Conservation (phyloP, 2,329 filamentous ascomycete genomes). For the Trichoderma semiorbis region DNA sequence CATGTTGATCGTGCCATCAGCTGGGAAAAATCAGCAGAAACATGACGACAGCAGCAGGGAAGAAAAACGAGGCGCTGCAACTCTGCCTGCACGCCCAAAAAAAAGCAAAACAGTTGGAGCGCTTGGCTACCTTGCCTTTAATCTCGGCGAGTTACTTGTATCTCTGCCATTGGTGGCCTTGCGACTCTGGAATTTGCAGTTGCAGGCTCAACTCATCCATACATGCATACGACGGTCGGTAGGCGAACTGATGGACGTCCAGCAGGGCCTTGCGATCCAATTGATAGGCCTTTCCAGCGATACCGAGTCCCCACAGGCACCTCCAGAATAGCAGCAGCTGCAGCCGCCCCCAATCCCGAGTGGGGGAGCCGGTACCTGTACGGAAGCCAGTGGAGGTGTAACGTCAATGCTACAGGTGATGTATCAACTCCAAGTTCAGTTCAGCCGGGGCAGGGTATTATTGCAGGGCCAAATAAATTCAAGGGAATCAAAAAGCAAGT, state of each 20-base stretch:
- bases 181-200: neutral
- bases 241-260: neutral
- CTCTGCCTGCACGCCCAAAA: neutral
- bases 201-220: neutral
- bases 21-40: neutral
- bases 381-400: neutral
- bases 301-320: neutral
- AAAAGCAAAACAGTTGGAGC: neutral
- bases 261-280: neutral
- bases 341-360: neutral
- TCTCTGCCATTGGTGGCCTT: constrained; percentile 6
- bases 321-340: neutral
- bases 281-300: neutral
- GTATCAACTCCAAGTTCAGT: neutral
- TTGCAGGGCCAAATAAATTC: neutral
- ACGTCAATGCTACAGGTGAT: neutral
- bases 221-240: neutral
- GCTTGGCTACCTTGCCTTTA: neutral
- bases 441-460: neutral
- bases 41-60: neutral
- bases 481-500: neutral
- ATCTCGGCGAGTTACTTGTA: neutral
- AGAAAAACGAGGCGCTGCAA: neutral
- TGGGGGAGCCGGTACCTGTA: neutral
- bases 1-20: neutral